phyloP scores from a whole-genome alignment of 1,284 basidiomycete genomes.

The Microbotryum violaceum region DNA sequence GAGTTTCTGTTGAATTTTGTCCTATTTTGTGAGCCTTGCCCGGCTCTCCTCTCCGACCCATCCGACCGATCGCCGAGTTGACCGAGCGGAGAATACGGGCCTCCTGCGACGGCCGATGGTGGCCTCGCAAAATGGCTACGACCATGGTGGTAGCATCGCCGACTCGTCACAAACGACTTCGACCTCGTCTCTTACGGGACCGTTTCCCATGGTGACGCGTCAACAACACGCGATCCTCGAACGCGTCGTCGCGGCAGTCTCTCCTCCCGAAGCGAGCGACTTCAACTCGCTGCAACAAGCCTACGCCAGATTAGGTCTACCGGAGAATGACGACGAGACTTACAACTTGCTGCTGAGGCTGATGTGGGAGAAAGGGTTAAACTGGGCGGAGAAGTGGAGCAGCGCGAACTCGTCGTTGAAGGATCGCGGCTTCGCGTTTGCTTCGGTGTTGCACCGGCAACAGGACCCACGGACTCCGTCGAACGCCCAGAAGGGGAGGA shows the following conservation, averaged over 20 bases:
- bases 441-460: background rate
- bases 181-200: constrained; percentile 2
- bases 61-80: too few species aligned
- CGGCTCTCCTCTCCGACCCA: too few species aligned
- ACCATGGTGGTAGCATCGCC: too few species aligned
- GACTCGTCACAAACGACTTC: background rate
- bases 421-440: background rate
- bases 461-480: background rate
- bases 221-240: background rate
- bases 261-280: constrained; percentile 1
- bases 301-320: background rate
- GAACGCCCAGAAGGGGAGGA: background rate
- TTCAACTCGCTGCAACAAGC: background rate
- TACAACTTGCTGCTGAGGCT: constrained; percentile 15
- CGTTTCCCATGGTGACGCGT: constrained; percentile 10
- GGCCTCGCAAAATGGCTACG: too few species aligned
- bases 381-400: constrained; percentile 29
- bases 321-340: constrained; percentile 5
- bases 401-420: constrained; percentile 4
- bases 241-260: constrained; percentile 7
- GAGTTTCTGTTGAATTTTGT: too few species aligned
- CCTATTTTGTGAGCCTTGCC: too few species aligned
- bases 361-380: constrained; percentile 12
- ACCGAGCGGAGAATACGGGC: too few species aligned
- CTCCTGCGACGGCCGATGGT: too few species aligned